phyloP scores from a whole-genome alignment of 2,329 filamentous ascomycete genomes.

The Diaporthe velutina region DNA sequence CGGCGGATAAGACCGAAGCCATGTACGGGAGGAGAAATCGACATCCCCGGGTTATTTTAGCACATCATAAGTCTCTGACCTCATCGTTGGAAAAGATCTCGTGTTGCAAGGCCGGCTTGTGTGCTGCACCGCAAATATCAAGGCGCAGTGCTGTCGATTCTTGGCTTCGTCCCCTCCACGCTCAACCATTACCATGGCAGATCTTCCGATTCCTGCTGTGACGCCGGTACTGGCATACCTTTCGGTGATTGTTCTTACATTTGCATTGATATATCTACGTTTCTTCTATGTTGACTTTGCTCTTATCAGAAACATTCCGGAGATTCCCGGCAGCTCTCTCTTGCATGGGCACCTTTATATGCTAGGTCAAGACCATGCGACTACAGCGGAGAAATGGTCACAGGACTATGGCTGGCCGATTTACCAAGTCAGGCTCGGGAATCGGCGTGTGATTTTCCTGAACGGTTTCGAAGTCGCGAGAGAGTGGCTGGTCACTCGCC shows the following conservation, averaged over 20 bases:
- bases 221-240: not conserved
- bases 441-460: constrained; percentile 19
- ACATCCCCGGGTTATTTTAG: not conserved
- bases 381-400: constrained; percentile 21
- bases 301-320: constrained; percentile 1
- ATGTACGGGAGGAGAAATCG: not conserved
- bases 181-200: not conserved
- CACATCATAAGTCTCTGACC: not conserved
- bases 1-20: constrained; percentile 1
- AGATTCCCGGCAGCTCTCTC: constrained; percentile 20
- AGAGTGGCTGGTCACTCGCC: constrained; percentile 30
- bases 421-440: constrained; percentile 32
- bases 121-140: not conserved
- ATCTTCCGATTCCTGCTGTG: not conserved
- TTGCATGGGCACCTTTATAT: constrained; percentile 30
- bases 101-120: not conserved
- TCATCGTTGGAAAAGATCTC: not conserved
- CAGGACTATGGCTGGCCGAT: constrained; percentile 26
- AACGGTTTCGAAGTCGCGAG: constrained; percentile 29
- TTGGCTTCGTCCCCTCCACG: not conserved
- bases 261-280: not conserved
- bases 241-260: not conserved
- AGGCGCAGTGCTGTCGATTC: not conserved
- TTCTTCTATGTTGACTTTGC: constrained; percentile 31
- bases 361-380: constrained; percentile 31